Evolutionary conservation across 495 filamentous ascomycete genomes (phyloP), one percentile per base, ranked within the genome.

Genomic region (Penicillium paradoxum): DNA sequence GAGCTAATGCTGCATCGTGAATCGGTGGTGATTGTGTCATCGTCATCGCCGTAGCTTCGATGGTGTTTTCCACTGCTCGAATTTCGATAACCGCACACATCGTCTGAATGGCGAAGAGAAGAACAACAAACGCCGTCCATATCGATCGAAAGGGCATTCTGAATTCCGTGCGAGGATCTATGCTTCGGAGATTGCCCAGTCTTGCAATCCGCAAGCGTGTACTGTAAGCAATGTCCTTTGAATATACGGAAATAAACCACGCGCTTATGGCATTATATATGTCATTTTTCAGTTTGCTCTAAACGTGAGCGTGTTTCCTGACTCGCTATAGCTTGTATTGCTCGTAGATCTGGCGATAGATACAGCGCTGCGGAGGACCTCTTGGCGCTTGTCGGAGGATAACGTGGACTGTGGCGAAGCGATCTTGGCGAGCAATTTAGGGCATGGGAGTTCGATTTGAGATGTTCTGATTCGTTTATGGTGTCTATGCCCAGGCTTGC

Each of bases 401-500:
- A 17, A 42, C 48, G 47, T 30, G 6, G 3, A 18, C 8, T 18
- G 48, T 42, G 48, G 48, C 48, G 41, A 17, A 42, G 48, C 9
- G 27, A 17, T 17, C 49, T 51, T 51, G 49, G 45, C 45, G 25
- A 17, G 45, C 32, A 48, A 32, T 48, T 48, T 25, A 48, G n/a
- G n/a, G n/a, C n/a, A n/a, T n/a, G n/a, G n/a, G n/a, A n/a, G n/a
- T n/a, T n/a, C n/a, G n/a, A n/a, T n/a, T n/a, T n/a, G n/a, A n/a
- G n/a, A n/a, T n/a, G n/a, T n/a, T n/a, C n/a, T n/a, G n/a, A n/a
- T n/a, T n/a, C n/a, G n/a, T n/a, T n/a, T n/a, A n/a, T n/a, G n/a
- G n/a, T n/a, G n/a, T n/a, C n/a, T n/a, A n/a, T n/a, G n/a, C n/a
- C n/a, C n/a, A n/a, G n/a, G n/a, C n/a, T n/a, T n/a, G n/a, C n/a